Evolutionary conservation across 306 rosid species (phyloP), one percentile per base, ranked within the genome.

Genomic region (Rosa lucieae): DNA sequence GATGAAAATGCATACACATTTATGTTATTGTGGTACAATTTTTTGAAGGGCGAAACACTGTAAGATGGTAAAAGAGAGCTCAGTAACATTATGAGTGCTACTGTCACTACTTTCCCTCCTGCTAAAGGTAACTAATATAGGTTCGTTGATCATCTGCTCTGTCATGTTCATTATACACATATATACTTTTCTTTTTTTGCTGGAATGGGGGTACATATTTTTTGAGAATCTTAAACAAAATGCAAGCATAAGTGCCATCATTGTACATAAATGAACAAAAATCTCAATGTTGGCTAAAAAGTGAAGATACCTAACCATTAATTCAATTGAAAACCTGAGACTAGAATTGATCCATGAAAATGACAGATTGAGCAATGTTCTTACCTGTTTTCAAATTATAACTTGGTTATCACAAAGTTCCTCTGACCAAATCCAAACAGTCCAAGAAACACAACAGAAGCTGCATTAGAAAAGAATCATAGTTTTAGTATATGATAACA

Each of bases 201-300:
- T 62, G 35, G 5, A 2, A 20, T 56, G 1, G 44, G 35, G 58
- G 5, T 10, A n/a, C 13, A 10, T 20, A 23, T 40, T 10, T 49
- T 75, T 13, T 17, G 39, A 53, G 56, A 78, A 26, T 68, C 48
- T 42, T 63, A 56, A 70, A 44, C 48, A 37, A 82, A 81, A 79
- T 74, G 80, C 80, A 52, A 44, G 80, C 70, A 29, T 49, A 76
- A 47, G 85, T 86, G 18, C 78, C 80, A 81, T 80, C 81, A 73
- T 49, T 29, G 32, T 74, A 83, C 68, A 66, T 35, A 82, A 82
- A 86, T 79, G 81, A 83, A 78, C 76, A 86, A 84, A 65, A 80
- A 73, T 76, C 81, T 82, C 84, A 78, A 70, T 80, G 87, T 78
- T 77, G 78, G 75, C 74, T 66, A 79, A 63, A 84, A 79, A 79